Evolutionary conservation across 2,329 filamentous ascomycete genomes (phyloP).

Genomic region (Nothomitra cinnamomea): DNA sequence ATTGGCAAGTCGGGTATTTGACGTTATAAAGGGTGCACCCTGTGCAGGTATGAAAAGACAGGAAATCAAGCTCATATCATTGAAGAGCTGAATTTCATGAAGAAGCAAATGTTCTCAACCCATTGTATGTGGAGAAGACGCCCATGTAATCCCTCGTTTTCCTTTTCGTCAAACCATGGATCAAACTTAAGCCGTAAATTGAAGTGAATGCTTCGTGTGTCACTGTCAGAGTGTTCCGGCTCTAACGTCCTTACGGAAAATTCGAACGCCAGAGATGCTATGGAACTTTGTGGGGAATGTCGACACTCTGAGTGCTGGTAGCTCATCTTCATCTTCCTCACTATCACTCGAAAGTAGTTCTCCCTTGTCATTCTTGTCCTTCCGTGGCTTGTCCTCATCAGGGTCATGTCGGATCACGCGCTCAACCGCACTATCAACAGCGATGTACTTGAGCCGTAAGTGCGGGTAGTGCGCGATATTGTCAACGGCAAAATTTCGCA

Average conservation of each 20-base stretch:
- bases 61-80: no score
- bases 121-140: no score
- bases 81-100: no score
- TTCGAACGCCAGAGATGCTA: slow-evolving; percentile 32
- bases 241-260: slow-evolving; percentile 40
- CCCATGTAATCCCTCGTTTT: no score
- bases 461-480: slow-evolving; percentile 37
- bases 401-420: slow-evolving; percentile 19
- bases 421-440: slow-evolving; percentile 33
- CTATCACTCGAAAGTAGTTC: slow-evolving; percentile 14
- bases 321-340: slow-evolving; percentile 20
- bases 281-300: slow-evolving; percentile 24
- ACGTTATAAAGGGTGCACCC: no score
- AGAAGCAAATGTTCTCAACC: no score
- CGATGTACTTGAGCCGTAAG: slow-evolving; percentile 41
- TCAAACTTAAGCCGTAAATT: no score
- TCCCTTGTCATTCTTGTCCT: slow-evolving; percentile 1
- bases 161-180: no score
- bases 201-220: neutral
- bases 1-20: no score
- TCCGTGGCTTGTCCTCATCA: neutral
- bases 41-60: no score
- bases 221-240: neutral
- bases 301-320: slow-evolving; percentile 23
- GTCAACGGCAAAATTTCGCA: slow-evolving; percentile 41